phyloP scores from a whole-genome alignment of 176 grass and related monocot genomes.

The Cenchrus fungigraminus region DNA sequence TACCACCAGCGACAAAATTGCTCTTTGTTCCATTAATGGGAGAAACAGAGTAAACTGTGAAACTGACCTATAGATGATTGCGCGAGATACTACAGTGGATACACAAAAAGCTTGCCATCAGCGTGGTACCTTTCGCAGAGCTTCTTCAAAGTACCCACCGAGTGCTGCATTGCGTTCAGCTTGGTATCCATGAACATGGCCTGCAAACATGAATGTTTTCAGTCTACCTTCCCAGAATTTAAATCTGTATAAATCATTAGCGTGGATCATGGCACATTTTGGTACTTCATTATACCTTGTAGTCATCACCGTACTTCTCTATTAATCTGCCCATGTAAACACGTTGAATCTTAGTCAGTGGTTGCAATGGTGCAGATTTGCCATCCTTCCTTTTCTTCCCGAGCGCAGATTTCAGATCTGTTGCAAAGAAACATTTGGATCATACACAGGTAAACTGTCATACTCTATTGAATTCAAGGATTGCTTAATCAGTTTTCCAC shows the following conservation, averaged over 20 bases:
- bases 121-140: slow-evolving; percentile 73
- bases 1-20: slow-evolving; percentile 39
- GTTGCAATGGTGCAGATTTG: slow-evolving; percentile 67
- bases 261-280: neutral
- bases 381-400: slow-evolving; percentile 86
- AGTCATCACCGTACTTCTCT: slow-evolving; percentile 84
- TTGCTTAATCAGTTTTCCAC: neutral
- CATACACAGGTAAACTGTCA: slow-evolving; percentile 6
- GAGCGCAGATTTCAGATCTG: slow-evolving; percentile 89
- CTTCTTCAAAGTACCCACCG: slow-evolving; percentile 70
- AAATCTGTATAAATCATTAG: slow-evolving; percentile 6
- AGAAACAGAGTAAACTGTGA: slow-evolving; percentile 10
- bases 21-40: slow-evolving; percentile 1
- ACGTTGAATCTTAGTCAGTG: slow-evolving; percentile 75
- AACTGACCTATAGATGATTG: neutral
- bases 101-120: slow-evolving; percentile 54
- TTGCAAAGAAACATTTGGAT: slow-evolving; percentile 16
- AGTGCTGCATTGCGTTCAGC: slow-evolving; percentile 91
- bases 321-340: slow-evolving; percentile 72
- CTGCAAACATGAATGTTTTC: slow-evolving; percentile 44
- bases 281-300: slow-evolving; percentile 60
- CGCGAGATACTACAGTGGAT: slow-evolving; percentile 38
- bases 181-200: slow-evolving; percentile 97
- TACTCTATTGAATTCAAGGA: neutral
- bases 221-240: neutral